These are phyloP conservation scores for Cyclotella kingstonii DNA, from an alignment of 108 stramenopile genomes.

Conservation along the genomic window DNA sequence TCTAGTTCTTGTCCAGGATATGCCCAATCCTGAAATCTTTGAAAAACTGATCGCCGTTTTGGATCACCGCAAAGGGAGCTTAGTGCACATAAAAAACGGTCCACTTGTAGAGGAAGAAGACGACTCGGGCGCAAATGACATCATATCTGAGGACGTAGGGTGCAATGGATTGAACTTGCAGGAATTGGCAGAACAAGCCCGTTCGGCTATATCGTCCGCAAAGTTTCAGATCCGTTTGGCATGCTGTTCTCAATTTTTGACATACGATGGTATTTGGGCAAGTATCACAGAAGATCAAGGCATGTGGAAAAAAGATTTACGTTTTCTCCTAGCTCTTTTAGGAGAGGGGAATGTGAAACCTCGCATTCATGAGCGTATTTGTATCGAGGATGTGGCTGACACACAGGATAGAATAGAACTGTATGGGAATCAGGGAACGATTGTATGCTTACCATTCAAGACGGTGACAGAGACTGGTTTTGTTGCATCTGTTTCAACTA, in stretches of 20 bases:
- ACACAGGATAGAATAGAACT: slow-evolving; percentile 37
- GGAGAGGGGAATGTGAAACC: slow-evolving; percentile 26
- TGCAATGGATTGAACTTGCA: slow-evolving; percentile 8
- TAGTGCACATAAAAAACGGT: slow-evolving; percentile 26
- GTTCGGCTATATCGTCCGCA: slow-evolving; percentile 15
- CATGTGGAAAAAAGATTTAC: slow-evolving; percentile 38
- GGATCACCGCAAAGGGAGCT: slow-evolving; percentile 7
- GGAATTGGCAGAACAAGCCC: slow-evolving; percentile 29
- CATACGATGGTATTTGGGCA: slow-evolving; percentile 40
- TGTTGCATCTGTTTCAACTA: slow-evolving; percentile 21
- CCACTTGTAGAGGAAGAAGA: slow-evolving; percentile 9
- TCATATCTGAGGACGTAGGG: slow-evolving; percentile 13
- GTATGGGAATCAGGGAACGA: slow-evolving; percentile 25
- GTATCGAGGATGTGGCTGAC: slow-evolving; percentile 28
- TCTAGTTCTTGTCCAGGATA: slow-evolving; percentile 27
- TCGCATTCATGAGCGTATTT: slow-evolving; percentile 22
- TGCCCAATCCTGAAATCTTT: slow-evolving; percentile 33
- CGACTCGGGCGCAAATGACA: slow-evolving; percentile 8
- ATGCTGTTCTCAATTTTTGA: slow-evolving; percentile 27
- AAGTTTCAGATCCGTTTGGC: slow-evolving; percentile 28
- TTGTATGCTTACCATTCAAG: slow-evolving; percentile 34
- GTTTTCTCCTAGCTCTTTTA: slow-evolving; percentile 36
- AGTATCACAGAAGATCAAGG: slow-evolving; percentile 29
- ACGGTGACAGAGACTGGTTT: slow-evolving; percentile 25
- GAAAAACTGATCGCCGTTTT: slow-evolving; percentile 24